These are phyloP conservation scores for Fraxinus dipetala DNA, from an alignment of 305 asterid species.

Conservation along the genomic window DNA sequence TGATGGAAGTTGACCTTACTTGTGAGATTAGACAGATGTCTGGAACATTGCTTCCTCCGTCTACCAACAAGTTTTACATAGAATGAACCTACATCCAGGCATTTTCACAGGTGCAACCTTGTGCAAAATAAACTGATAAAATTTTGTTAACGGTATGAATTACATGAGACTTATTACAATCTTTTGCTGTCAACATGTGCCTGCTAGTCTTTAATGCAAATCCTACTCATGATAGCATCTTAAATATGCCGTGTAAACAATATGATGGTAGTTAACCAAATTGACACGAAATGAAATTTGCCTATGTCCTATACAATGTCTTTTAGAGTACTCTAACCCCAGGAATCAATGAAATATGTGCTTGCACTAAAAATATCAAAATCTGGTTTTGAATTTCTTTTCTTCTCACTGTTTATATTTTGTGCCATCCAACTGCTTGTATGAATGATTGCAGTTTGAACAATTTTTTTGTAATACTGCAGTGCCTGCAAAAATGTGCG, in stretches of 20 bases:
- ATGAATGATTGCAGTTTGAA: neutral
- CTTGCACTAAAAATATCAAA: neutral
- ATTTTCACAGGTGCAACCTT: conserved; percentile 15
- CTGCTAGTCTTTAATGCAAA: neutral
- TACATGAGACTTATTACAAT: neutral
- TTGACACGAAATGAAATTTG: neutral
- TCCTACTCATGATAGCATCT: neutral
- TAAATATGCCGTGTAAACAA: neutral
- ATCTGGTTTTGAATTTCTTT: neutral
- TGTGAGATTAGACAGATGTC: conserved; percentile 54
- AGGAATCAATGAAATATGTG: neutral
- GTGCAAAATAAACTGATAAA: neutral
- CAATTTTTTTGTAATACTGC: neutral
- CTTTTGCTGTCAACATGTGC: neutral
- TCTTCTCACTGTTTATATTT: neutral
- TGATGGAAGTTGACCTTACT: conserved; percentile 68
- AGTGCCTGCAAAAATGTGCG: neutral
- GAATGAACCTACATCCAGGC: conserved; percentile 42
- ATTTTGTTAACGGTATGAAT: neutral
- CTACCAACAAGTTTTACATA: conserved; percentile 55
- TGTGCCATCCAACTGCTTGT: neutral
- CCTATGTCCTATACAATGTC: neutral
- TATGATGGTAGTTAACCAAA: neutral
- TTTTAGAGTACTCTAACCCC: neutral
- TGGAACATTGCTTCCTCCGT: conserved; percentile 40